Evolutionary conservation across 192 early-diverging fungal species (phyloP).

Genomic region (Coemansia sp.): DNA sequence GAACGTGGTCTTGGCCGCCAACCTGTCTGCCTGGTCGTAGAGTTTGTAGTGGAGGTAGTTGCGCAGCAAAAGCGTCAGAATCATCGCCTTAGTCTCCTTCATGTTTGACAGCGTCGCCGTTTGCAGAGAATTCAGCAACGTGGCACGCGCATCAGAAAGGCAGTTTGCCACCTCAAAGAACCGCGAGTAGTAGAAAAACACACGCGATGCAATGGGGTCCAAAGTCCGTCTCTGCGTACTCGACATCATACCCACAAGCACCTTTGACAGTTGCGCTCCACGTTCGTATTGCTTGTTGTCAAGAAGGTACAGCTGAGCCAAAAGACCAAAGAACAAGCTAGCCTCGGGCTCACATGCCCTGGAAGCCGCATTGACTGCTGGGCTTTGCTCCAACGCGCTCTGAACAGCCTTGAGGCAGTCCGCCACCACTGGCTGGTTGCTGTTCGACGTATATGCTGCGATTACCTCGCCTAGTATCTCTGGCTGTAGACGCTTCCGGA

Average conservation of each 20-base stretch:
- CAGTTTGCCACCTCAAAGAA: conserved; percentile 77
- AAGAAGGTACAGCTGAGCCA: conserved; percentile 77
- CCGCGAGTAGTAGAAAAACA: conserved; percentile 92
- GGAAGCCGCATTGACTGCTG: conserved; percentile 4
- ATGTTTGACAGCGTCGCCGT: conserved; percentile 89
- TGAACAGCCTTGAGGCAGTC: conserved; percentile 16
- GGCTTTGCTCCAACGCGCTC: conserved; percentile 9
- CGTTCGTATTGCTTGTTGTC: conserved; percentile 70
- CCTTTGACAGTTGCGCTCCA: conserved; percentile 65
- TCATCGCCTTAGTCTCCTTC: conserved; percentile 79
- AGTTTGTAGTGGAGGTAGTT: conserved; percentile 93
- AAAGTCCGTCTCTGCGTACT: conserved; percentile 81
- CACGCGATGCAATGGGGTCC: conserved; percentile 83
- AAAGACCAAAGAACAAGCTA: conserved; percentile 77
- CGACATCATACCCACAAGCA: conserved; percentile 61
- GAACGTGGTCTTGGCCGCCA: conserved; percentile 88
- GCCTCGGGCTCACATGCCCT: conserved; percentile 67
- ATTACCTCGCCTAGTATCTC: conserved; percentile 61
- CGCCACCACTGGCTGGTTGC: conserved; percentile 14
- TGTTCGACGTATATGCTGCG: conserved; percentile 38
- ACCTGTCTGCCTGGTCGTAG: conserved; percentile 97
- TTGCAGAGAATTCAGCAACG: conserved; percentile 77
- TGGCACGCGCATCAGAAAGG: conserved; percentile 71
- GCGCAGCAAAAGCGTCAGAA: conserved; percentile 88
- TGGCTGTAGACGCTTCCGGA: conserved; percentile 74